These are phyloP conservation scores for Trichoderma hamatum DNA, from an alignment of 2,329 filamentous ascomycete species.

Conservation along the genomic window DNA sequence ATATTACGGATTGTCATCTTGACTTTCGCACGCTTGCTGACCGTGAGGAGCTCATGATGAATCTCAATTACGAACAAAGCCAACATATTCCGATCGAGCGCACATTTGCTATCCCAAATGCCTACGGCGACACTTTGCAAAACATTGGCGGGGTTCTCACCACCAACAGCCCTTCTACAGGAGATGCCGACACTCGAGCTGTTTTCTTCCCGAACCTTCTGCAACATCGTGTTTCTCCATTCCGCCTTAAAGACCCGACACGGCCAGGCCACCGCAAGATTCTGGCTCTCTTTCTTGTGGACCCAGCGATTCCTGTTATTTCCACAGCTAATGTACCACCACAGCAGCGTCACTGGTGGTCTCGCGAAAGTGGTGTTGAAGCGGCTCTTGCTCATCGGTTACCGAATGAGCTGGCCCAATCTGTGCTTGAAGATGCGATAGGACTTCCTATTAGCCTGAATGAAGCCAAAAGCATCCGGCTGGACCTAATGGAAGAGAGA, in stretches of 20 bases:
- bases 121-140: constrained; percentile 34
- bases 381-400: constrained; percentile 6
- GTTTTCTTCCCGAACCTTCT: constrained; percentile 59
- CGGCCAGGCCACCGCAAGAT: constrained; percentile 62
- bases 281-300: constrained; percentile 62
- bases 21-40: constrained; percentile 52
- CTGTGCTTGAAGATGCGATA: constrained; percentile 32
- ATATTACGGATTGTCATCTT: constrained; percentile 57
- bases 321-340: constrained; percentile 51
- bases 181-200: constrained; percentile 47
- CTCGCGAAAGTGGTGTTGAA: background rate
- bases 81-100: constrained; percentile 41
- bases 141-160: constrained; percentile 53
- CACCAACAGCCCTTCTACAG: constrained; percentile 47
- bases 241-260: constrained; percentile 54
- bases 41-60: constrained; percentile 33
- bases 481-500: constrained; percentile 37
- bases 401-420: constrained; percentile 32
- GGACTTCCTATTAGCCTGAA: constrained; percentile 30
- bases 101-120: constrained; percentile 41
- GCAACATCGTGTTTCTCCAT: constrained; percentile 57
- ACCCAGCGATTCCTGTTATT: constrained; percentile 53
- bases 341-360: constrained; percentile 47
- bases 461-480: constrained; percentile 33
- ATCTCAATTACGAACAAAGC: constrained; percentile 38